A percentile compares a stretch with the other conserved stretches of the same genome.
Evolutionary conservation across 2,329 filamentous ascomycete species (phyloP).

Genomic region (Fusarium metavorans): DNA sequence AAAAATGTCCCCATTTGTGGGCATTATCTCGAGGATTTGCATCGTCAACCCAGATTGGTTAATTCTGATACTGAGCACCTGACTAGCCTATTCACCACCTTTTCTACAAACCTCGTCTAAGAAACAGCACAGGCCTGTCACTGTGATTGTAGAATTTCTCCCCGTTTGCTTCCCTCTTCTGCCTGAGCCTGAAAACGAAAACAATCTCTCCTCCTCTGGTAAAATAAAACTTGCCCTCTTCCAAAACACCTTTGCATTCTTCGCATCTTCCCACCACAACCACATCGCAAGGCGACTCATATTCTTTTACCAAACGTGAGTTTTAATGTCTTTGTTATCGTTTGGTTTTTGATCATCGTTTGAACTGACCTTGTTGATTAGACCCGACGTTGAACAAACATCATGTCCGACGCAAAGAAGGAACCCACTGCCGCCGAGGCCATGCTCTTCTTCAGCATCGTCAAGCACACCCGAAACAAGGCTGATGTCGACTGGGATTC

Average conservation of each 20-base stretch:
- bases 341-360: background rate
- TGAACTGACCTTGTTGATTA: slow-evolving; percentile 13
- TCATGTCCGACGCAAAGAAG: slow-evolving; percentile 51
- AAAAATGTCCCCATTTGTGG: background rate
- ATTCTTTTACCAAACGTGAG: background rate
- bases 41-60: background rate
- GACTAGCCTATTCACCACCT: background rate
- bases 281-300: background rate
- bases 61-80: background rate
- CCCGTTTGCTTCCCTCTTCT: slow-evolving; percentile 4
- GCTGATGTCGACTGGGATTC: slow-evolving; percentile 62
- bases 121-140: slow-evolving; percentile 2
- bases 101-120: background rate
- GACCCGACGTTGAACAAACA: slow-evolving; percentile 1
- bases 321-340: background rate
- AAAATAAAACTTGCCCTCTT: slow-evolving; percentile 1
- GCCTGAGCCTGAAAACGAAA: background rate
- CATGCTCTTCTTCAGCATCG: slow-evolving; percentile 58
- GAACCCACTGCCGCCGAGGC: slow-evolving; percentile 56
- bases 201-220: background rate
- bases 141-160: slow-evolving; percentile 5
- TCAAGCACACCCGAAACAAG: slow-evolving; percentile 57
- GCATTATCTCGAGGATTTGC: background rate
- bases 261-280: background rate
- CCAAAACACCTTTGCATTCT: background rate